A percentile compares a stretch with the other conserved stretches of the same genome.
phyloP scores from a whole-genome alignment of 2,329 filamentous ascomycete genomes.

The Herpotrichia juniperi region DNA sequence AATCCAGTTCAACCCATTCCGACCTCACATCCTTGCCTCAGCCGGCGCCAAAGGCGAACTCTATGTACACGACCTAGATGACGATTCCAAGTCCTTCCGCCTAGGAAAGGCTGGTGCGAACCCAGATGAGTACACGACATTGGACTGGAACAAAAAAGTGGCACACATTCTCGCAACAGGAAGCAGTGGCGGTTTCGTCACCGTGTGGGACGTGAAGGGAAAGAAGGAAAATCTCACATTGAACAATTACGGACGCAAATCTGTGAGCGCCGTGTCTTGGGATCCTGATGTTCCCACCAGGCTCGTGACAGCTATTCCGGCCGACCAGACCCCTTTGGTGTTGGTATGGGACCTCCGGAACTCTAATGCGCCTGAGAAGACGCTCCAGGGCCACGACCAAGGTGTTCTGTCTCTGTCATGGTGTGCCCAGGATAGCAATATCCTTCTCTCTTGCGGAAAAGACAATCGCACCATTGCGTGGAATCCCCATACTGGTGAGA shows the following conservation, averaged over 20 bases:
- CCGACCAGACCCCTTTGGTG: conserved; percentile 87
- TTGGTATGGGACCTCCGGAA: conserved; percentile 95
- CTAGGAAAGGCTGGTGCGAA: conserved; percentile 86
- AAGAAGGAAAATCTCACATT: conserved; percentile 97
- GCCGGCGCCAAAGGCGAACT: conserved; percentile 95
- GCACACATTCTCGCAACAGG: conserved; percentile 95
- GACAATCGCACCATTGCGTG: conserved; percentile 95
- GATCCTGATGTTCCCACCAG: conserved; percentile 93
- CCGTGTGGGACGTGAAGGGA: conserved; percentile 97
- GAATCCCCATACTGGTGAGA: conserved; percentile 91
- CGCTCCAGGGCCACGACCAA: conserved; percentile 89
- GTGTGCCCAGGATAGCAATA: conserved; percentile 88
- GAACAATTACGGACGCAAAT: conserved; percentile 86
- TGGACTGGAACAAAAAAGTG: conserved; percentile 99
- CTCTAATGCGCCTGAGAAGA: conserved; percentile 90
- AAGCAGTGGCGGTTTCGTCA: conserved; percentile 91
- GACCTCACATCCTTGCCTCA: conserved; percentile 88
- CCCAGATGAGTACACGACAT: conserved; percentile 91
- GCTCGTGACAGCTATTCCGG: conserved; percentile 88
- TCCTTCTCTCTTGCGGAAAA: conserved; percentile 92
- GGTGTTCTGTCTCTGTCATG: conserved; percentile 93
- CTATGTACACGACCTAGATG: conserved; percentile 93
- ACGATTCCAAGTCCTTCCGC: conserved; percentile 84
- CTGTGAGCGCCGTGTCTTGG: conserved; percentile 95
- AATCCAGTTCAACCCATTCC: conserved; percentile 93